These are phyloP conservation scores for Leonotis leonurus DNA, from an alignment of 257 asterid species.

Conservation along the genomic window DNA sequence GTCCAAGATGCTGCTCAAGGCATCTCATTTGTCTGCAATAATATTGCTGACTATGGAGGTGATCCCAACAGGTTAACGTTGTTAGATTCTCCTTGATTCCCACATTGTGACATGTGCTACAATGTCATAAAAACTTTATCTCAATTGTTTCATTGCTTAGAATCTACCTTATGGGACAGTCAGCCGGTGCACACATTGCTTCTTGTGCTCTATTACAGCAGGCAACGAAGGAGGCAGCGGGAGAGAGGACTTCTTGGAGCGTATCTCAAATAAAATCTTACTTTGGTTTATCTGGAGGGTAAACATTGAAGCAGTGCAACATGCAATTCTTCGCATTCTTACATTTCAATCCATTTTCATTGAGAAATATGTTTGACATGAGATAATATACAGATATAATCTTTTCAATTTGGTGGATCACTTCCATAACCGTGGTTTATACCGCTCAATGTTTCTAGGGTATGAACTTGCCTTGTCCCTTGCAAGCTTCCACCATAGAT, in stretches of 20 bases:
- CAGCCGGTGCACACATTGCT: constrained; percentile 98
- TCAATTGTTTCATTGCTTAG: constrained; percentile 24
- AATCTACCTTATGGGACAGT: constrained; percentile 92
- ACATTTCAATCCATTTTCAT: background rate
- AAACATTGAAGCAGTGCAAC: constrained; percentile 17
- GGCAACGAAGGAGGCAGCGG: constrained; percentile 77
- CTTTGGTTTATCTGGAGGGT: constrained; percentile 98
- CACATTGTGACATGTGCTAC: background rate
- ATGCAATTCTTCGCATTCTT: background rate
- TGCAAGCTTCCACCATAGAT: background rate
- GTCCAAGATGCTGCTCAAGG: constrained; percentile 93
- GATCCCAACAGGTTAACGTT: constrained; percentile 73
- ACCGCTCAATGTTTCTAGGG: constrained; percentile 73
- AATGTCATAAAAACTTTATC: background rate
- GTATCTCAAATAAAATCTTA: constrained; percentile 80
- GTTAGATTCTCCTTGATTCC: background rate
- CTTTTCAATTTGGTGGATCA: constrained; percentile 60
- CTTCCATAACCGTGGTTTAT: constrained; percentile 68
- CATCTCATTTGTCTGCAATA: constrained; percentile 75
- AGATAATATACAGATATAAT: constrained; percentile 61
- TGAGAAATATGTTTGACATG: background rate
- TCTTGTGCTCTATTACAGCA: constrained; percentile 81
- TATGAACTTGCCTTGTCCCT: constrained; percentile 16
- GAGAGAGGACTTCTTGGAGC: constrained; percentile 66
- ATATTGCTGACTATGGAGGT: constrained; percentile 88